These are phyloP conservation scores for Fragaria iinumae DNA, from an alignment of 306 rosid species.

Conservation along the genomic window DNA sequence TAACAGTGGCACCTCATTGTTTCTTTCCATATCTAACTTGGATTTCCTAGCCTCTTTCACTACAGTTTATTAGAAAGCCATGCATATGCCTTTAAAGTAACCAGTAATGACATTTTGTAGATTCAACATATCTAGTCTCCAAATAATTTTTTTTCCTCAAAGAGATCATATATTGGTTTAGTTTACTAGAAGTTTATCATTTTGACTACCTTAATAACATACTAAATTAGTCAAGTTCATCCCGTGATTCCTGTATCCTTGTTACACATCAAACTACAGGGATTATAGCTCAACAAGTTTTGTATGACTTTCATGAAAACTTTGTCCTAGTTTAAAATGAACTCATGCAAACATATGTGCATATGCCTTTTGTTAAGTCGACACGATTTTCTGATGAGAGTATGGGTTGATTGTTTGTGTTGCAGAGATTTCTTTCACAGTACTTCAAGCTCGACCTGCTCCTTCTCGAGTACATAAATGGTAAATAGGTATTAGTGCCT, in stretches of 20 bases:
- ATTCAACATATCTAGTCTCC: neutral
- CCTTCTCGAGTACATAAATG: conserved; percentile 72
- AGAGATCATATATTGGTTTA: neutral
- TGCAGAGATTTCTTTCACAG: conserved; percentile 71
- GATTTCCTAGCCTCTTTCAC: neutral
- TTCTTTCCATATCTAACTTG: neutral
- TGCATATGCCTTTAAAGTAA: neutral
- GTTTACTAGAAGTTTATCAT: neutral
- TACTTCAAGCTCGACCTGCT: conserved; percentile 81
- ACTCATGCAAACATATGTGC: neutral
- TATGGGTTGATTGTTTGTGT: conserved; percentile 7
- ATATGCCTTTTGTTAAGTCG: neutral
- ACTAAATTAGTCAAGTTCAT: neutral
- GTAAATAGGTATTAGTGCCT: conserved; percentile 41
- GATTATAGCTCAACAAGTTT: neutral
- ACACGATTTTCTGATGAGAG: neutral
- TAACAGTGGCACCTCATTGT: neutral
- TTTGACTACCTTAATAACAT: neutral
- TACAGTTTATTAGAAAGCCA: neutral
- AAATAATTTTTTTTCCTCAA: neutral
- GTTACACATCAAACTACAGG: neutral
- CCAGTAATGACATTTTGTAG: neutral
- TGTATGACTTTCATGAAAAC: neutral
- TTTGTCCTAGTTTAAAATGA: neutral
- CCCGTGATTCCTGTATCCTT: neutral